Evolutionary conservation across 768 basidiomycete species (phyloP).

Genomic region (Cystobasidium tubakii): DNA sequence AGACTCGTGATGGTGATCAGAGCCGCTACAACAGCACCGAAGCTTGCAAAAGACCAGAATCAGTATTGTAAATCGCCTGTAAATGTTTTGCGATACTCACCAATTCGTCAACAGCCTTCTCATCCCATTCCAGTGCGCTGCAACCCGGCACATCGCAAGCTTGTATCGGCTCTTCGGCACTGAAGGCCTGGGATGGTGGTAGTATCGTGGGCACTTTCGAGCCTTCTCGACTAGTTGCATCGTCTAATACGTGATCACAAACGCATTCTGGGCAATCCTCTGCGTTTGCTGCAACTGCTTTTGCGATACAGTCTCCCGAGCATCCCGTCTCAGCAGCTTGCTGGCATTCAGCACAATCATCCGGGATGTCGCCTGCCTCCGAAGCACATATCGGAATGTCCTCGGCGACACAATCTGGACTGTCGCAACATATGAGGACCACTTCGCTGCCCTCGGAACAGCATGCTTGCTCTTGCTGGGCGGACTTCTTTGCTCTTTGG

Average conservation of each 20-base stretch:
- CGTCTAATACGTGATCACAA: not conserved
- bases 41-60: not conserved
- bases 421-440: conserved; percentile 1
- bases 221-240: not conserved
- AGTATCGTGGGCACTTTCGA: not conserved
- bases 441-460: not conserved
- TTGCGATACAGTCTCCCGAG: not conserved
- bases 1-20: conserved; percentile 6
- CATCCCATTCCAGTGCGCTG: conserved; percentile 31
- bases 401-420: conserved; percentile 6
- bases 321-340: conserved; percentile 2
- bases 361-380: not conserved
- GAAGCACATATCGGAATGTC: not conserved
- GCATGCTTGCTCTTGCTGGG: not conserved
- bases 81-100: conserved; percentile 4
- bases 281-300: not conserved
- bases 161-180: conserved; percentile 10
- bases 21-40: conserved; percentile 13
- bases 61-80: not conserved
- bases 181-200: not conserved
- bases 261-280: not conserved
- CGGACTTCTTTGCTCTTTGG: not conserved
- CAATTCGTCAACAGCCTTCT: conserved; percentile 35
- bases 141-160: conserved; percentile 27
- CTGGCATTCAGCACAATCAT: not conserved